A percentile compares a stretch with the other conserved stretches of the same genome.
Evolutionary conservation across 2,329 filamentous ascomycete genomes (phyloP).

Genomic region (Trichoderma sp.): DNA sequence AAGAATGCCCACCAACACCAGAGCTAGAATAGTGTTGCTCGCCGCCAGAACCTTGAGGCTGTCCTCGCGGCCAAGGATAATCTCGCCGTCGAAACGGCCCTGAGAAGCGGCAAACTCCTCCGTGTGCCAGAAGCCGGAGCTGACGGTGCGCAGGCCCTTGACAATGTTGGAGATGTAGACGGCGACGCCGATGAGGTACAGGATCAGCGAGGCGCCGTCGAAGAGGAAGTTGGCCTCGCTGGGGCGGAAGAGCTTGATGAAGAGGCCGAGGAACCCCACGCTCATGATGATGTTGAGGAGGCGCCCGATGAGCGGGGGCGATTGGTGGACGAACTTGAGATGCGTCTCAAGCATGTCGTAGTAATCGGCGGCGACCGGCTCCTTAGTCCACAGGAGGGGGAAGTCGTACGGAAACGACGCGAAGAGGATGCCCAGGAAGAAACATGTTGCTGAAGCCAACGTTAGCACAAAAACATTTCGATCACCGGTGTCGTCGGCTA

Average conservation of each 20-base stretch:
- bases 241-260: slow-evolving; percentile 92
- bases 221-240: slow-evolving; percentile 95
- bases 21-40: slow-evolving; percentile 91
- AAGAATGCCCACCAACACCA: slow-evolving; percentile 87
- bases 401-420: slow-evolving; percentile 95
- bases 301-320: slow-evolving; percentile 86
- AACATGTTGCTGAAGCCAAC: slow-evolving; percentile 69
- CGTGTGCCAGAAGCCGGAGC: slow-evolving; percentile 60
- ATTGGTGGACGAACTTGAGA: slow-evolving; percentile 85
- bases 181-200: slow-evolving; percentile 82
- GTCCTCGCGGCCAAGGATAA: slow-evolving; percentile 79
- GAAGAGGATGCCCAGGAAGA: slow-evolving; percentile 98
- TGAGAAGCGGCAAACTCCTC: slow-evolving; percentile 39
- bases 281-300: slow-evolving; percentile 92
- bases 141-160: slow-evolving; percentile 85
- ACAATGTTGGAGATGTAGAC: slow-evolving; percentile 97
- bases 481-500: not conserved
- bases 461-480: not conserved
- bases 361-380: slow-evolving; percentile 62
- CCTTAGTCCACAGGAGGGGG: slow-evolving; percentile 77
- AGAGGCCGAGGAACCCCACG: slow-evolving; percentile 81
- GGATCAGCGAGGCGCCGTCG: slow-evolving; percentile 75
- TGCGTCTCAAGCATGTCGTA: slow-evolving; percentile 85
- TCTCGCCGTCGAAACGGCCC: slow-evolving; percentile 53
- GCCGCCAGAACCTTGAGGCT: slow-evolving; percentile 86